Percentiles rank a stretch among this genome's conserved stretches.
phyloP scores from a whole-genome alignment of 2,329 filamentous ascomycete genomes.

The Harringtonia lauricola region DNA sequence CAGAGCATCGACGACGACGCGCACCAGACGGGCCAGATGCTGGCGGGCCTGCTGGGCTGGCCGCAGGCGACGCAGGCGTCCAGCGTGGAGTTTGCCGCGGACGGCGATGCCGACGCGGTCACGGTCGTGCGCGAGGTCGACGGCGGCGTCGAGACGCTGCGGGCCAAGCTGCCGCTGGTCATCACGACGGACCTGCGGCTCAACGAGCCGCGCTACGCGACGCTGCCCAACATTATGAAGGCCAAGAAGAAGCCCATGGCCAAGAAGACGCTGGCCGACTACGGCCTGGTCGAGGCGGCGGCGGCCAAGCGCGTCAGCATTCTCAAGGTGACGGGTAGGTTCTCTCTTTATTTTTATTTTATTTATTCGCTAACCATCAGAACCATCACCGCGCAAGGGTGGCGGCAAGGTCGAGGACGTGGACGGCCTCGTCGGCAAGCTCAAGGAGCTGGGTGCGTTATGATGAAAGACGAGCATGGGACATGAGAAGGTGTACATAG shows the following conservation, averaged over 20 bases:
- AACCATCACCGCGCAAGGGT: slow-evolving; percentile 78
- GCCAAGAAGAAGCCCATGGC: slow-evolving; percentile 99
- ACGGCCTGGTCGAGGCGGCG: slow-evolving; percentile 66
- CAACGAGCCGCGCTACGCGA: slow-evolving; percentile 93
- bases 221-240: slow-evolving; percentile 98
- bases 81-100: slow-evolving; percentile 65
- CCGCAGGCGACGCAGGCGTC: slow-evolving; percentile 89
- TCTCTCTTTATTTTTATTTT: background rate
- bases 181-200: slow-evolving; percentile 90
- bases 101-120: slow-evolving; percentile 57
- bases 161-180: slow-evolving; percentile 77
- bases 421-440: slow-evolving; percentile 81
- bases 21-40: slow-evolving; percentile 94
- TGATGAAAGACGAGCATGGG: slow-evolving; percentile 26
- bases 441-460: slow-evolving; percentile 92
- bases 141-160: slow-evolving; percentile 84
- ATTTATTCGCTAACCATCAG: slow-evolving; percentile 28
- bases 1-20: slow-evolving; percentile 97
- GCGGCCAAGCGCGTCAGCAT: slow-evolving; percentile 71
- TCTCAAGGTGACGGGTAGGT: slow-evolving; percentile 67
- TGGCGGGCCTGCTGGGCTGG: slow-evolving; percentile 86
- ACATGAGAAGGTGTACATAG: background rate
- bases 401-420: slow-evolving; percentile 97
- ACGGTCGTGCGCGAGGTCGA: slow-evolving; percentile 88
- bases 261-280: slow-evolving; percentile 79